Conservation (phyloP, 371 early-diverging fungal genomes). For the Sporodiniella umbellata region DNA sequence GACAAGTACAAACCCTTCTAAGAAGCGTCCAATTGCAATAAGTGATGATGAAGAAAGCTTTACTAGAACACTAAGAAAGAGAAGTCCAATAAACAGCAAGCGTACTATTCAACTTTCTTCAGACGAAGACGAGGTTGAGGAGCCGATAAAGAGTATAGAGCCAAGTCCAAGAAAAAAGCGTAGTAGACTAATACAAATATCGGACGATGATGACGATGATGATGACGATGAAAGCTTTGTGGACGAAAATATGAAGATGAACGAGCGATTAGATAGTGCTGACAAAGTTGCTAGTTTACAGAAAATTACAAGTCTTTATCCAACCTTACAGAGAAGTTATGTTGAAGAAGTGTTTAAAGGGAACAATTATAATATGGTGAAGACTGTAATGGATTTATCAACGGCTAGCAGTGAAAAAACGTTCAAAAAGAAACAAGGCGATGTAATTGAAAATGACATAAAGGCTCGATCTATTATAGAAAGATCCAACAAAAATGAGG, state of each 20-base stretch:
- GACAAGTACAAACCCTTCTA: background rate
- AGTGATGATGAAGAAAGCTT: background rate
- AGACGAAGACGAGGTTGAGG: constrained; percentile 1
- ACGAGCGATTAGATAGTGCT: constrained; percentile 1
- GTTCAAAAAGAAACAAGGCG: constrained; percentile 3
- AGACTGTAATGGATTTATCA: background rate
- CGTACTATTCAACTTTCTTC: background rate
- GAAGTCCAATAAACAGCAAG: background rate
- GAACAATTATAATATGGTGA: background rate
- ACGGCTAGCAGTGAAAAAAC: constrained; percentile 15
- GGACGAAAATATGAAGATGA: constrained; percentile 9
- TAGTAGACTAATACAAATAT: background rate
- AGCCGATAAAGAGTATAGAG: background rate
- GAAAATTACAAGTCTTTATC: constrained; percentile 5
- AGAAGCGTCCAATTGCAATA: background rate
- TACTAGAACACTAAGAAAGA: constrained; percentile 6
- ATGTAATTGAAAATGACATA: constrained; percentile 17
- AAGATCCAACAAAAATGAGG: constrained; percentile 33
- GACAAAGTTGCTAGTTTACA: constrained; percentile 1
- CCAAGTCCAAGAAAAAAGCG: background rate
- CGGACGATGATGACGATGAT: constrained; percentile 1
- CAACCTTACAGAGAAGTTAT: background rate
- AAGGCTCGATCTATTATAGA: constrained; percentile 16
- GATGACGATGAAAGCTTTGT: constrained; percentile 13
- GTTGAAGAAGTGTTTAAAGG: constrained; percentile 1